phyloP scores from a whole-genome alignment of 768 basidiomycete genomes.

The Suillus clintonianus region DNA sequence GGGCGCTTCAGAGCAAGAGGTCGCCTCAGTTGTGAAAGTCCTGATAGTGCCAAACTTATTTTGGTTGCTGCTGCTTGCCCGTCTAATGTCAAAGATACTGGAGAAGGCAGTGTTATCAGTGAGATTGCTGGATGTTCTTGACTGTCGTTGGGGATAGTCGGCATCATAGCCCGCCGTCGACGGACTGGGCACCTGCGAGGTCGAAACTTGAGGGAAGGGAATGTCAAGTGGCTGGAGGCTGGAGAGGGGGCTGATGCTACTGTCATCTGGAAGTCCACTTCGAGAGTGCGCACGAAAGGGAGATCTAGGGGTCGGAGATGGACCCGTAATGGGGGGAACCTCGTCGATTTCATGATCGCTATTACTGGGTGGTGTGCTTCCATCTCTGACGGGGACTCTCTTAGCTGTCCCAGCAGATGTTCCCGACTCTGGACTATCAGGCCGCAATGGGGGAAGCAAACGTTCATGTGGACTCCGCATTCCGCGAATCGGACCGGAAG shows the following conservation, averaged over 20 bases:
- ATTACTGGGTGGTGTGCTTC: constrained; percentile 12
- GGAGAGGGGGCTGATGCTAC: constrained; percentile 10
- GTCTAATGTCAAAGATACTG: constrained; percentile 59
- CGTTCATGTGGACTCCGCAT: constrained; percentile 52
- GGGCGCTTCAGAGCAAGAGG: constrained; percentile 62
- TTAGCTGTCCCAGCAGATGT: constrained; percentile 35
- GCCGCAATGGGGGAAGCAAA: constrained; percentile 50
- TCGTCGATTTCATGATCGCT: constrained; percentile 37
- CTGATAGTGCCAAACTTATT: constrained; percentile 78
- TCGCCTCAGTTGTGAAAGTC: constrained; percentile 81
- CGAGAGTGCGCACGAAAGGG: constrained; percentile 47
- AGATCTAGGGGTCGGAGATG: constrained; percentile 47
- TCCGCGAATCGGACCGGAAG: constrained; percentile 38
- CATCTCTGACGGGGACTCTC: constrained; percentile 19
- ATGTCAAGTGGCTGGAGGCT: constrained; percentile 25
- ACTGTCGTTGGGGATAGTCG: constrained; percentile 52
- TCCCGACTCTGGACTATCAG: constrained; percentile 57
- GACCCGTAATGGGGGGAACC: constrained; percentile 36
- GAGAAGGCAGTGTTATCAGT: constrained; percentile 61
- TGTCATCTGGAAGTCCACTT: constrained; percentile 15
- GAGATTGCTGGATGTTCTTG: constrained; percentile 60
- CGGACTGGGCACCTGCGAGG: constrained; percentile 38
- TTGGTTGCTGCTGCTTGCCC: constrained; percentile 42
- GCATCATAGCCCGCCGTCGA: constrained; percentile 32
- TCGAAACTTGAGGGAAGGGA: constrained; percentile 37